Evolutionary conservation across 495 filamentous ascomycete species (phyloP).

Genomic region (Penicillium paxilli): DNA sequence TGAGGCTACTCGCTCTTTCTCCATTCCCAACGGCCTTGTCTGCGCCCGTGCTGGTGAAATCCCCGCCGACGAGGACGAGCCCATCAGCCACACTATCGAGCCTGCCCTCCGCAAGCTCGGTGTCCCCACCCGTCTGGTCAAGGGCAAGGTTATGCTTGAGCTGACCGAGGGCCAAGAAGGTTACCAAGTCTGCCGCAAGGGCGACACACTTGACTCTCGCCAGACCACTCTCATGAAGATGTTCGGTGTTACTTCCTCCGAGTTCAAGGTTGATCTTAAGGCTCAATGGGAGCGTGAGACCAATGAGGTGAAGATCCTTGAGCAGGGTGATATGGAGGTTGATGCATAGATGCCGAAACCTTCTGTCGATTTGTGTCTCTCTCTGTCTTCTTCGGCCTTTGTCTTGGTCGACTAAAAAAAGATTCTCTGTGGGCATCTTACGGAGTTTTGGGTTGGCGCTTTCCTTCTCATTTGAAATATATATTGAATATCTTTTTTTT

Average conservation of each 20-base stretch:
- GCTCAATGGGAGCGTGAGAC: slow-evolving; percentile 55
- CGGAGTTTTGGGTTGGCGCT: slow-evolving; percentile 44
- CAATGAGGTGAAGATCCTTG: slow-evolving; percentile 43
- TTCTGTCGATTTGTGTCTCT: slow-evolving; percentile 12
- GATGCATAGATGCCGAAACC: slow-evolving; percentile 33
- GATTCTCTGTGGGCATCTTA: slow-evolving; percentile 35
- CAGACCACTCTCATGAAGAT: slow-evolving; percentile 94
- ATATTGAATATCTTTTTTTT: slow-evolving; percentile 24
- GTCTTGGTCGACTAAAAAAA: slow-evolving; percentile 21
- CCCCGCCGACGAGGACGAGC: slow-evolving; percentile 76
- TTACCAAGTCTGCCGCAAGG: slow-evolving; percentile 78
- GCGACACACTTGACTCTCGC: slow-evolving; percentile 77
- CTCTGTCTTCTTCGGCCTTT: slow-evolving; percentile 21
- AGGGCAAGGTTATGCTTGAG: slow-evolving; percentile 84
- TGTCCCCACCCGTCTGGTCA: slow-evolving; percentile 81
- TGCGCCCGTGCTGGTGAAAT: slow-evolving; percentile 77
- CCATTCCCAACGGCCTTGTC: slow-evolving; percentile 74
- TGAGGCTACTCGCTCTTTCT: slow-evolving; percentile 68
- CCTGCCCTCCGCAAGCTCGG: slow-evolving; percentile 81
- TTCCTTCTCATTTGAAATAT: slow-evolving; percentile 26
- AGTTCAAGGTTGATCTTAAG: slow-evolving; percentile 78
- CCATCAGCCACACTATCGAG: slow-evolving; percentile 83
- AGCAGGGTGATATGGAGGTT: slow-evolving; percentile 42
- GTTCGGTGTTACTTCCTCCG: slow-evolving; percentile 83
- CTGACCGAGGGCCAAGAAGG: slow-evolving; percentile 63